Evolutionary conservation across 2,329 filamentous ascomycete species (phyloP).

Genomic region (Fusarium metavorans): DNA sequence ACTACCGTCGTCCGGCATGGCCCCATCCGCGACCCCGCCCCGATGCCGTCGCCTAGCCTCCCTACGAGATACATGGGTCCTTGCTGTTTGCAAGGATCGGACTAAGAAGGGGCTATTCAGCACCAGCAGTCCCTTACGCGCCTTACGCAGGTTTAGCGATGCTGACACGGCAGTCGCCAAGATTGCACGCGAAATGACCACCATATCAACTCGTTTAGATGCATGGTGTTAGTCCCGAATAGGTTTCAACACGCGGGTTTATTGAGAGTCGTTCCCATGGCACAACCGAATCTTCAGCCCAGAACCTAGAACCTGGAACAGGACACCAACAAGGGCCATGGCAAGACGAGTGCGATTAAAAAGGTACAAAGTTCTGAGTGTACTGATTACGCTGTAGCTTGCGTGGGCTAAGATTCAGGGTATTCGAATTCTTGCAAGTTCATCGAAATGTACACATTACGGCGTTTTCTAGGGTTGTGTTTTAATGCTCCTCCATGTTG

Average conservation of each 20-base stretch:
- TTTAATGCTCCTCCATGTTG: too few species aligned
- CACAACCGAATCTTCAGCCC: too few species aligned
- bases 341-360: too few species aligned
- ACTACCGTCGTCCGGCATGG: background rate
- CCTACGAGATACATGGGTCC: background rate
- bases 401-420: too few species aligned
- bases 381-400: too few species aligned
- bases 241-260: background rate
- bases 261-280: background rate
- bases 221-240: background rate
- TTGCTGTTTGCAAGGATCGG: background rate
- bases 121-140: background rate
- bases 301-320: background rate
- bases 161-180: background rate
- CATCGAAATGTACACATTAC: too few species aligned
- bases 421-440: too few species aligned
- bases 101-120: background rate
- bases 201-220: background rate
- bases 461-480: too few species aligned
- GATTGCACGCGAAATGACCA: background rate
- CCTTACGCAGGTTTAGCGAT: background rate
- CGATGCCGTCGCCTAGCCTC: background rate
- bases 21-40: background rate
- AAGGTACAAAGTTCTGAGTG: too few species aligned
- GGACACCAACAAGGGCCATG: too few species aligned